These are phyloP conservation scores for Verbascum thapsus DNA, from an alignment of 257 asterid genomes.

Conservation along the genomic window DNA sequence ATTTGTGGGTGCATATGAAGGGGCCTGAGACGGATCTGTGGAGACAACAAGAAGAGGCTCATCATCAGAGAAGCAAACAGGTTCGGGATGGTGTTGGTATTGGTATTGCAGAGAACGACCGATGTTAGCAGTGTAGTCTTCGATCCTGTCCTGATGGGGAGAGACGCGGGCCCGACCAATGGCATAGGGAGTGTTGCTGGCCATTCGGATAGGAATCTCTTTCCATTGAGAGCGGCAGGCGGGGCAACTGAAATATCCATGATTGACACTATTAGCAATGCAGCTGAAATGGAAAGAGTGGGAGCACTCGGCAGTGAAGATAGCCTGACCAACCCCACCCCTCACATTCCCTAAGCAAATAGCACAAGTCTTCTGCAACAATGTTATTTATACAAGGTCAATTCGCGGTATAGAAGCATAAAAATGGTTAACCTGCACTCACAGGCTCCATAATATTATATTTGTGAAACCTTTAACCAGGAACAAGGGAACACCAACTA, in stretches of 20 bases:
- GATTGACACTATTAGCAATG: constrained; percentile 38
- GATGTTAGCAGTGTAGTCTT: constrained; percentile 15
- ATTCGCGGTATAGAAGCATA: neutral
- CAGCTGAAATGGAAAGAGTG: constrained; percentile 46
- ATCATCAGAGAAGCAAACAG: constrained; percentile 36
- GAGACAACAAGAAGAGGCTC: constrained; percentile 33
- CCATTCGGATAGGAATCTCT: constrained; percentile 34
- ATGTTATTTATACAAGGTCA: neutral
- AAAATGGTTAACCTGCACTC: neutral
- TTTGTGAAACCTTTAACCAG: neutral
- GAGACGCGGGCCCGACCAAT: constrained; percentile 32
- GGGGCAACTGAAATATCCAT: constrained; percentile 42
- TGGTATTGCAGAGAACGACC: constrained; percentile 1
- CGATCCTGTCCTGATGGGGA: constrained; percentile 26
- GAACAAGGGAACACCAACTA: neutral
- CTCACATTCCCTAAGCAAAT: constrained; percentile 39
- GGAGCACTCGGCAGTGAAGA: constrained; percentile 47
- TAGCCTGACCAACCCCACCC: constrained; percentile 39
- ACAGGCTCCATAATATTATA: neutral
- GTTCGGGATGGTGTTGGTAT: constrained; percentile 11
- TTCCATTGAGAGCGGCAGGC: constrained; percentile 43
- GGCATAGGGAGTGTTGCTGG: constrained; percentile 15
- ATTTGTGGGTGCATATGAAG: neutral
- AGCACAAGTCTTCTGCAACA: constrained; percentile 38
- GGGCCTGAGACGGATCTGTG: neutral